phyloP scores from a whole-genome alignment of 164 flowering plant genomes.

The Liquidambar formosana region DNA sequence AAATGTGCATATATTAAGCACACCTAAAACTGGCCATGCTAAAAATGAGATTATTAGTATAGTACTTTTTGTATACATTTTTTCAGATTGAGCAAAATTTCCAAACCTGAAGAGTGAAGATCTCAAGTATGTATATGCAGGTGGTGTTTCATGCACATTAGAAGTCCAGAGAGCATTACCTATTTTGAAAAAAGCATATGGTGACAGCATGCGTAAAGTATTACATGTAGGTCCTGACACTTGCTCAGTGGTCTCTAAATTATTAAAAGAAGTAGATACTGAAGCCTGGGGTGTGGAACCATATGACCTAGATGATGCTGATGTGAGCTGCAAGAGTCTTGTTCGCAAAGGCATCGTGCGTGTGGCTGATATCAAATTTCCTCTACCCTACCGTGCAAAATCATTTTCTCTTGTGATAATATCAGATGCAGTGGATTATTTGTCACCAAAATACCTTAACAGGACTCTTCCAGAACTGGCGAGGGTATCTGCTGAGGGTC shows the following conservation, averaged over 20 bases:
- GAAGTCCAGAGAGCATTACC: slow-evolving; percentile 85
- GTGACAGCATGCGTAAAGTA: slow-evolving; percentile 82
- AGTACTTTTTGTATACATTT: background rate
- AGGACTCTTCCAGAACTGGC: slow-evolving; percentile 82
- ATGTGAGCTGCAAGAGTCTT: slow-evolving; percentile 63
- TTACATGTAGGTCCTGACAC: slow-evolving; percentile 95
- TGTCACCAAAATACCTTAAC: slow-evolving; percentile 86
- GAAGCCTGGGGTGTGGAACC: slow-evolving; percentile 98
- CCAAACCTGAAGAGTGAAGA: background rate
- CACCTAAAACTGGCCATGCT: background rate
- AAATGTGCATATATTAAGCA: background rate
- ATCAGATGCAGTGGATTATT: slow-evolving; percentile 88
- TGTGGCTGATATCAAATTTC: slow-evolving; percentile 87
- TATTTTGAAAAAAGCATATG: slow-evolving; percentile 68
- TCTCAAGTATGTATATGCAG: slow-evolving; percentile 37
- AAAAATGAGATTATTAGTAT: background rate
- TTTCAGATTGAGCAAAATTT: background rate
- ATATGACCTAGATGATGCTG: slow-evolving; percentile 81
- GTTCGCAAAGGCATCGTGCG: slow-evolving; percentile 85
- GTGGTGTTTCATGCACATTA: slow-evolving; percentile 63
- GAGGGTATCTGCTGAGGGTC: slow-evolving; percentile 72
- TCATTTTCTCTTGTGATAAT: slow-evolving; percentile 87
- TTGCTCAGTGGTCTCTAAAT: slow-evolving; percentile 73
- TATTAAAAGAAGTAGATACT: slow-evolving; percentile 75
- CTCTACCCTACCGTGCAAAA: slow-evolving; percentile 73